A percentile compares a stretch with the other conserved stretches of the same genome.
These are phyloP conservation scores for Papiliotrema laurentii DNA, from an alignment of 1,284 basidiomycete genomes.

Conservation along the genomic window DNA sequence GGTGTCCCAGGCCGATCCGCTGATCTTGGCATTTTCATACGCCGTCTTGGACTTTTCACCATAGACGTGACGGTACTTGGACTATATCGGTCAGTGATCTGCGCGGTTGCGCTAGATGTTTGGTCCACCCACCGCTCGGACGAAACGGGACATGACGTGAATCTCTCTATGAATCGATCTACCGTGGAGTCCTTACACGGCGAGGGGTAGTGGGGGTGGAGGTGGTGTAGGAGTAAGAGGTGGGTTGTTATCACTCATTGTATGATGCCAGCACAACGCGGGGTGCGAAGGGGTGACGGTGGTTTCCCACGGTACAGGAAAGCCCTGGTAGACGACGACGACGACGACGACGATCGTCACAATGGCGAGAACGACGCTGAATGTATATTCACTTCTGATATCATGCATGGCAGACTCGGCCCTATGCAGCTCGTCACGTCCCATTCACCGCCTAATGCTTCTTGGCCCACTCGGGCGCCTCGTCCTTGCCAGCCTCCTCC, in stretches of 20 bases:
- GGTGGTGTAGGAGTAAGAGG: neutral
- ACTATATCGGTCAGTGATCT: conserved; percentile 27
- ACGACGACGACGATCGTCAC: neutral
- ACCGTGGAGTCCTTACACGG: neutral
- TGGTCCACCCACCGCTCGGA: conserved; percentile 48
- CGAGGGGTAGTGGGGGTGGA: neutral
- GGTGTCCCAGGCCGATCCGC: conserved; percentile 91
- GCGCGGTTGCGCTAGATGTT: neutral
- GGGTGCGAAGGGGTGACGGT: too few relatives aligned
- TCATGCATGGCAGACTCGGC: neutral
- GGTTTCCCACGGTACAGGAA: conserved; percentile 10
- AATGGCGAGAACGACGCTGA: neutral
- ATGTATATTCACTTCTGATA: neutral
- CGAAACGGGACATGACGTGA: conserved; percentile 57
- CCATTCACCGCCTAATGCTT: conserved; percentile 4
- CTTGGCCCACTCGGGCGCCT: conserved; percentile 44
- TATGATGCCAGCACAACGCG: too few relatives aligned
- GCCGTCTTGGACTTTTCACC: conserved; percentile 75
- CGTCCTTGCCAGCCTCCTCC: conserved; percentile 48
- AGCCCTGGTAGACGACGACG: neutral
- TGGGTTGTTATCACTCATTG: too few relatives aligned
- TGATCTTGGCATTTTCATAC: conserved; percentile 87
- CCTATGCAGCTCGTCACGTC: neutral
- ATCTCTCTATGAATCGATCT: too few relatives aligned
- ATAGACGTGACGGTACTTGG: conserved; percentile 76